Percentiles rank a stretch among this genome's conserved stretches.
Evolutionary conservation across 495 filamentous ascomycete genomes (phyloP).

Genomic region (Tuber brumale): DNA sequence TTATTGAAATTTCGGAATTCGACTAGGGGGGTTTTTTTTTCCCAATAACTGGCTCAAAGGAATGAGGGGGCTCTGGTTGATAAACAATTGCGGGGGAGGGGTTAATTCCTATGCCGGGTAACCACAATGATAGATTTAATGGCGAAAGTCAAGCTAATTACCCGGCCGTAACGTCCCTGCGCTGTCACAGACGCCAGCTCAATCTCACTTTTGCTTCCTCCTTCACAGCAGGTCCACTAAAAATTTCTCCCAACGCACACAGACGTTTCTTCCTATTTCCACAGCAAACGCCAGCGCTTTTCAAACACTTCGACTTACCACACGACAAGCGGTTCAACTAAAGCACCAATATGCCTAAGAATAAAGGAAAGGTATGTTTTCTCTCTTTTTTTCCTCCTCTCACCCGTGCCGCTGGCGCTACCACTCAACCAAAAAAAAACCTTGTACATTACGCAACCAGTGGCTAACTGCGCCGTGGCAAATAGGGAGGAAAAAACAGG

Average conservation of each 20-base stretch:
- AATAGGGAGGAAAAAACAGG: constrained; percentile 94
- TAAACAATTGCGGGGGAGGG: background rate
- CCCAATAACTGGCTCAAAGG: background rate
- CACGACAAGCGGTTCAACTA: background rate
- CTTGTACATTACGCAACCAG: constrained; percentile 7
- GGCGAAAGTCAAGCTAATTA: background rate
- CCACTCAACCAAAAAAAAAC: constrained; percentile 21
- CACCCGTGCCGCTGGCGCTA: background rate
- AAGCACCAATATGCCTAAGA: constrained; percentile 76
- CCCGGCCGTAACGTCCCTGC: background rate
- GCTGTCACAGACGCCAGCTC: background rate
- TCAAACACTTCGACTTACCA: background rate
- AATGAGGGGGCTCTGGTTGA: background rate
- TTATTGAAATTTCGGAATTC: background rate
- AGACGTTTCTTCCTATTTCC: background rate
- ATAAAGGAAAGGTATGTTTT: constrained; percentile 85
- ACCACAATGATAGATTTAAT: background rate
- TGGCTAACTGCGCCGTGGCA: constrained; percentile 22
- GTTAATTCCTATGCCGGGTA: background rate
- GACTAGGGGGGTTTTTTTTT: background rate
- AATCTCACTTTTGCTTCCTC: background rate
- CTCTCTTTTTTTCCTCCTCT: background rate
- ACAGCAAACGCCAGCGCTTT: background rate
- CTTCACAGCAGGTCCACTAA: background rate
- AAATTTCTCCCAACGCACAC: background rate